Evolutionary conservation across 495 filamentous ascomycete species (phyloP).

Genomic region (Aspergillus incahuasiensis): DNA sequence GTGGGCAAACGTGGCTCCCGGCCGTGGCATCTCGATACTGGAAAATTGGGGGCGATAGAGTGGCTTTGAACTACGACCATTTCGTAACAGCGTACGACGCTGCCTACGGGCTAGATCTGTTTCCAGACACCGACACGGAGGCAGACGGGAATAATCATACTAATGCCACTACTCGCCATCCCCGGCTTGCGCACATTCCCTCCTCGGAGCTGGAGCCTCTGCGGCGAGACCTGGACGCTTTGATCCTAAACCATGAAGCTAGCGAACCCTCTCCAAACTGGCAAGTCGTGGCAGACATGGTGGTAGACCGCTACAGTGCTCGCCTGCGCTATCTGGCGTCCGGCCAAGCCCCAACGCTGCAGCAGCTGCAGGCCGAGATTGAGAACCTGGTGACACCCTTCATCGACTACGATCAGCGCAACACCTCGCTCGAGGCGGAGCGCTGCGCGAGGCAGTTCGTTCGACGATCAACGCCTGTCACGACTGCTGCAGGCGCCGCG

Average conservation of each 20-base stretch:
- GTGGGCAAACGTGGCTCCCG: constrained; percentile 23
- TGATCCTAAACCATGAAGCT: constrained; percentile 29
- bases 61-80: constrained; percentile 54
- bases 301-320: constrained; percentile 53
- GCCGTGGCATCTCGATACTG: constrained; percentile 53
- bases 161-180: constrained; percentile 34
- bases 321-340: constrained; percentile 47
- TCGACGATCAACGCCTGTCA: constrained; percentile 9
- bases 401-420: constrained; percentile 43
- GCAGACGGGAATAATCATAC: too few species aligned
- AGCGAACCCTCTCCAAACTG: constrained; percentile 41
- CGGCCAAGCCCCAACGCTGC: constrained; percentile 26
- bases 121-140: constrained; percentile 12
- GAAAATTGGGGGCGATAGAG: constrained; percentile 51
- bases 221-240: constrained; percentile 33
- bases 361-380: constrained; percentile 40
- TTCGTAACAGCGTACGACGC: constrained; percentile 52
- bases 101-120: constrained; percentile 51
- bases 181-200: constrained; percentile 40
- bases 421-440: constrained; percentile 30
- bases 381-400: constrained; percentile 44
- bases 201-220: constrained; percentile 35
- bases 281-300: constrained; percentile 59
- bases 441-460: constrained; percentile 51
- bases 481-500: constrained; percentile 32